Evolutionary conservation across 768 basidiomycete species (phyloP).

Genomic region (Macrolepiota albuminosa): DNA sequence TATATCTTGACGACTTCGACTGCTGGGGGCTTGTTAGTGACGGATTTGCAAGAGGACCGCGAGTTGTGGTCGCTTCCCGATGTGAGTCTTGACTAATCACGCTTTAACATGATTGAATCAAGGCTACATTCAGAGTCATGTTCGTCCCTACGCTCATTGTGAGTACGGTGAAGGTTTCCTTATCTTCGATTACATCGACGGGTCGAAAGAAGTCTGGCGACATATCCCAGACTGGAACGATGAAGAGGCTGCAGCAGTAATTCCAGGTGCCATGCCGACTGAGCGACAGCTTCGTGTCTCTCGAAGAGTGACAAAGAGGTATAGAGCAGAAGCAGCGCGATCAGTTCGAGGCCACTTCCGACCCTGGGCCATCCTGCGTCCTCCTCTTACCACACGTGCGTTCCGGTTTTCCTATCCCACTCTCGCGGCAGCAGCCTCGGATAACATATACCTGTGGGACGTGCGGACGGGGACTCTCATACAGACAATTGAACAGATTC

Average conservation of each 20-base stretch:
- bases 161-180: conserved; percentile 73
- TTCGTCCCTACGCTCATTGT: conserved; percentile 57
- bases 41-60: conserved; percentile 42
- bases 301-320: background rate
- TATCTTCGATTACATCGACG: conserved; percentile 57
- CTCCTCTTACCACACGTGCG: conserved; percentile 43
- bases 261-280: conserved; percentile 28
- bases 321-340: background rate
- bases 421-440: conserved; percentile 43
- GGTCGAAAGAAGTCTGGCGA: conserved; percentile 71
- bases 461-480: conserved; percentile 44
- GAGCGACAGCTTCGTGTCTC: conserved; percentile 18
- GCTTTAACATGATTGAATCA: conserved; percentile 2
- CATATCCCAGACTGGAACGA: conserved; percentile 28
- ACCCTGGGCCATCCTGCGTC: conserved; percentile 54
- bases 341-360: conserved; percentile 46
- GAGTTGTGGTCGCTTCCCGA: conserved; percentile 60
- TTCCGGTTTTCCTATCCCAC: conserved; percentile 69
- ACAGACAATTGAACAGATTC: conserved; percentile 42
- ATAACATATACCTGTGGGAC: conserved; percentile 58
- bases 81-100: conserved; percentile 30
- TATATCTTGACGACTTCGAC: conserved; percentile 55
- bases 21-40: conserved; percentile 54
- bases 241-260: conserved; percentile 13
- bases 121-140: conserved; percentile 33